phyloP scores from a whole-genome alignment of 2,329 filamentous ascomycete species.

The Ceratocystis cubensis region DNA sequence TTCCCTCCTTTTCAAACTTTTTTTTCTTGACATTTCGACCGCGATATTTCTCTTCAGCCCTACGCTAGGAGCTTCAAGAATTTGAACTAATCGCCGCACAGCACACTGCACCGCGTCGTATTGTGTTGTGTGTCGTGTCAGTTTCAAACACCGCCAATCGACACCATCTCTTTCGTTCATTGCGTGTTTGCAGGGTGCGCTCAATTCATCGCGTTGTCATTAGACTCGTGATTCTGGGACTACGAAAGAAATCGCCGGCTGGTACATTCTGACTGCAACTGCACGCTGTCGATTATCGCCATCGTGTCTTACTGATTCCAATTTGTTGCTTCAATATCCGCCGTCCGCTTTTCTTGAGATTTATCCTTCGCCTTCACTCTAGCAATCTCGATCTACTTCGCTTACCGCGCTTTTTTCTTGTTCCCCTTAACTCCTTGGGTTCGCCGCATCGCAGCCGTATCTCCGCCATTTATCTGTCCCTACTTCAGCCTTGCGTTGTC shows the following conservation, averaged over 20 bases:
- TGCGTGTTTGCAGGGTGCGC: not conserved
- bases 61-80: not conserved
- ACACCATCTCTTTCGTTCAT: not conserved
- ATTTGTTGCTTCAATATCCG: not conserved
- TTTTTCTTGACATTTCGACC: not conserved
- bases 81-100: not conserved
- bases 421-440: not conserved
- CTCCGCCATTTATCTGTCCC: not conserved
- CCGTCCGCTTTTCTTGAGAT: not conserved
- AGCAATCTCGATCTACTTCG: not conserved
- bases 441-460: not conserved
- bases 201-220: not conserved
- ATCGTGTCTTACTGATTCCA: not conserved
- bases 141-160: not conserved
- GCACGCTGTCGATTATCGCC: not conserved
- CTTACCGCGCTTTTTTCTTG: conserved; percentile 7
- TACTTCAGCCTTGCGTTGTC: conserved; percentile 5
- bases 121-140: conserved; percentile 5
- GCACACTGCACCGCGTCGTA: not conserved
- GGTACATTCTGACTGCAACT: not conserved
- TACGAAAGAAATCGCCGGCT: not conserved
- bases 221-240: not conserved
- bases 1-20: not conserved
- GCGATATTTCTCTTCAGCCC: not conserved
- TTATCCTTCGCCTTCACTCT: no score